phyloP scores from a whole-genome alignment of 1,284 basidiomycete species.

The Ganoderma sinense region DNA sequence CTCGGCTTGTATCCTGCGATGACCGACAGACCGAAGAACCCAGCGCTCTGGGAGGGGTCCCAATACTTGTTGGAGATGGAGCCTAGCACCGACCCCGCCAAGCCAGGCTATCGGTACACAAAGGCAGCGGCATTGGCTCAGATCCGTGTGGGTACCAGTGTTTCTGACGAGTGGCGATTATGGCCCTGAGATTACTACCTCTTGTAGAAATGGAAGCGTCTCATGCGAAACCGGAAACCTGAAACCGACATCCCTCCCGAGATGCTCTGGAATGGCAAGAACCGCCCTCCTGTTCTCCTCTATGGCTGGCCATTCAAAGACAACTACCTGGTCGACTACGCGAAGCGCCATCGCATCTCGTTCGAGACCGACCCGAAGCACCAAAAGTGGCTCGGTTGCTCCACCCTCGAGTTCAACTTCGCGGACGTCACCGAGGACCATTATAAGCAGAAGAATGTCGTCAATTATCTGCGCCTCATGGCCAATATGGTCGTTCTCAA shows the following conservation, averaged over 20 bases:
- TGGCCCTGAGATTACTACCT: neutral
- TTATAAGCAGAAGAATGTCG: neutral
- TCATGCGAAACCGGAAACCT: neutral
- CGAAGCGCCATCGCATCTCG: neutral
- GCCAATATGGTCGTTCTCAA: neutral
- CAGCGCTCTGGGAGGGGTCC: neutral
- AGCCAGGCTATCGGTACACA: neutral
- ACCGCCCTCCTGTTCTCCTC: neutral
- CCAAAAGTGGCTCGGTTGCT: neutral
- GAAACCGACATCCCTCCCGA: neutral
- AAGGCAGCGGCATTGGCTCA: neutral
- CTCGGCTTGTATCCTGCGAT: too few species aligned
- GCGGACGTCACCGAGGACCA: slow-evolving; percentile 3
- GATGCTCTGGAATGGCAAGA: neutral
- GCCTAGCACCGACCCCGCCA: neutral
- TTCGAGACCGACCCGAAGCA: neutral
- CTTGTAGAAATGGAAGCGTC: slow-evolving; percentile 10
- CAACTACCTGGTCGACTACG: slow-evolving; percentile 8
- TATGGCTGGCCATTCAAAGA: slow-evolving; percentile 7
- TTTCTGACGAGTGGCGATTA: neutral
- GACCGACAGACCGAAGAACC: neutral
- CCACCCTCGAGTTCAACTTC: slow-evolving; percentile 7
- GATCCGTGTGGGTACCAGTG: neutral
- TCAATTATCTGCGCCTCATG: neutral
- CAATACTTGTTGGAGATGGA: neutral